These are phyloP conservation scores for Tylopilus balloui DNA, from an alignment of 768 basidiomycete genomes.

Conservation along the genomic window DNA sequence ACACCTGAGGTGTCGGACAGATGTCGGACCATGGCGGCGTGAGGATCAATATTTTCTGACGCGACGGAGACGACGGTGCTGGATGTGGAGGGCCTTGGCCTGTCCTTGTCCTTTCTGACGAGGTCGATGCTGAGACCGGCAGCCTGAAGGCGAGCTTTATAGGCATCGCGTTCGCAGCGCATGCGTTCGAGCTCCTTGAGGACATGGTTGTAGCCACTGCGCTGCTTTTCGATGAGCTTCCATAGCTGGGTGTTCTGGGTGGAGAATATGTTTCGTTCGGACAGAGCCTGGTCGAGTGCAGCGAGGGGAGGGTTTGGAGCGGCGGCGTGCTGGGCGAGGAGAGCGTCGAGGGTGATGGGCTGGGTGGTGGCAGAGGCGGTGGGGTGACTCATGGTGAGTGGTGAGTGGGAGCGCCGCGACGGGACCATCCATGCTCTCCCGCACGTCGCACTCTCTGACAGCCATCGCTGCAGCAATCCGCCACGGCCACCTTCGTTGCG, in stretches of 20 bases:
- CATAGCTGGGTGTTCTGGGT: conserved; percentile 87
- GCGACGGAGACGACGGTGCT: conserved; percentile 19
- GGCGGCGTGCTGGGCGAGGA: conserved; percentile 52
- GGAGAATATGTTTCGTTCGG: conserved; percentile 76
- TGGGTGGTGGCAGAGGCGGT: conserved; percentile 29
- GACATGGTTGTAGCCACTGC: conserved; percentile 72
- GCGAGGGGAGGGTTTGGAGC: conserved; percentile 48
- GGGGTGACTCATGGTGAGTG: conserved; percentile 15
- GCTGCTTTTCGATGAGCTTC: conserved; percentile 93
- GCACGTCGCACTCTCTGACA: background rate
- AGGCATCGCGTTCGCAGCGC: conserved; percentile 72
- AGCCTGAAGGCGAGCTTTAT: conserved; percentile 33
- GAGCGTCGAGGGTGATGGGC: conserved; percentile 46
- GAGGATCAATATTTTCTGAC: conserved; percentile 26
- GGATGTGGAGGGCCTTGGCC: conserved; percentile 21
- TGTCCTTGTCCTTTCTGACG: conserved; percentile 28
- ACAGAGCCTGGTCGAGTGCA: conserved; percentile 73
- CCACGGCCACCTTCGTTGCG: conserved; percentile 8
- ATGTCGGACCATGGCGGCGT: conserved; percentile 19
- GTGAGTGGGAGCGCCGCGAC: background rate
- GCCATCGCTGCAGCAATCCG: background rate
- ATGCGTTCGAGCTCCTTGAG: conserved; percentile 85
- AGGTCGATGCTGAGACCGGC: conserved; percentile 39
- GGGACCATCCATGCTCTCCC: conserved; percentile 8
- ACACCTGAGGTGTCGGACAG: conserved; percentile 35